Evolutionary conservation across 495 filamentous ascomycete genomes (phyloP).

Genomic region (Choiromyces venosus): DNA sequence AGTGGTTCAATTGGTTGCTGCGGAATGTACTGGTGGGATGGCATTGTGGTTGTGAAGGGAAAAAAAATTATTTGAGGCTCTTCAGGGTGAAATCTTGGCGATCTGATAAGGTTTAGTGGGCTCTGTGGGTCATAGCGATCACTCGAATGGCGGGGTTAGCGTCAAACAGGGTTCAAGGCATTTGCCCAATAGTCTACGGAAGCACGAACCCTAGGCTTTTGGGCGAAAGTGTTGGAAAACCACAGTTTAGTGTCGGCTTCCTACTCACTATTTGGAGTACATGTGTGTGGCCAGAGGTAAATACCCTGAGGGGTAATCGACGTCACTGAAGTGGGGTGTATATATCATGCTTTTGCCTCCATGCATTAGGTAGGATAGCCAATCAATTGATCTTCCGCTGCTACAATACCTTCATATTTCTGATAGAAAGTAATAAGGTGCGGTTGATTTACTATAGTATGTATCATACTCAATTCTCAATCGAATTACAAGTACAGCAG

Average conservation of each 20-base stretch:
- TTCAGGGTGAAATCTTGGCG: neutral
- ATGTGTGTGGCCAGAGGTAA: too few relatives aligned
- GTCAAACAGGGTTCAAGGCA: neutral
- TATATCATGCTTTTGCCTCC: too few relatives aligned
- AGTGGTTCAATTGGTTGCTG: constrained; percentile 11
- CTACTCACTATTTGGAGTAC: too few relatives aligned
- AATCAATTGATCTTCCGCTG: too few relatives aligned
- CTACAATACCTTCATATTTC: too few relatives aligned
- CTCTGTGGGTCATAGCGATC: neutral
- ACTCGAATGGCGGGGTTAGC: neutral
- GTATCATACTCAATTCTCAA: neutral
- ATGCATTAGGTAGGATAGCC: too few relatives aligned
- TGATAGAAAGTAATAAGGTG: too few relatives aligned
- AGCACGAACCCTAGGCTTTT: neutral
- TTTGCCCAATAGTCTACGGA: neutral
- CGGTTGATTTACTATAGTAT: neutral
- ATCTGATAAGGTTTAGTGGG: neutral
- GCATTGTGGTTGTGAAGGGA: neutral
- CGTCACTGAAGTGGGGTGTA: too few relatives aligned
- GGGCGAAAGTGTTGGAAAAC: too few relatives aligned
- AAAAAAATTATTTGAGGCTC: constrained; percentile 1
- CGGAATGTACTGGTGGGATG: neutral
- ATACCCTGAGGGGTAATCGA: too few relatives aligned
- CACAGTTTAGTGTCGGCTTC: too few relatives aligned
- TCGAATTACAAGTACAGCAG: neutral